Conservation (phyloP, 2,329 filamentous ascomycete genomes). For the Endocalyx cinctus region DNA sequence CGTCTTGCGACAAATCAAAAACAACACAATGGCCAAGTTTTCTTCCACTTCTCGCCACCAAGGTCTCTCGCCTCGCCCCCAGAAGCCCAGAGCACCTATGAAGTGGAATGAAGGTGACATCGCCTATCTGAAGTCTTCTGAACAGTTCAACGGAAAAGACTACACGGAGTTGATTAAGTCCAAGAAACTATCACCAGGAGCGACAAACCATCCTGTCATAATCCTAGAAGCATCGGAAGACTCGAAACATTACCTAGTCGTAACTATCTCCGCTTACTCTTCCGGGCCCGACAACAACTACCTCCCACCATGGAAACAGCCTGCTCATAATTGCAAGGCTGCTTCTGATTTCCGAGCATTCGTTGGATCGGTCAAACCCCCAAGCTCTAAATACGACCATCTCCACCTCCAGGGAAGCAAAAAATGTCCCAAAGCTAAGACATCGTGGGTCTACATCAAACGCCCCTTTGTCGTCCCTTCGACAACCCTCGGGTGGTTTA, state of each 20-base stretch:
- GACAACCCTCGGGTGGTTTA: conserved; percentile 15
- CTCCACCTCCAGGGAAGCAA: conserved; percentile 21
- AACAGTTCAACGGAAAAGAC: conserved; percentile 12
- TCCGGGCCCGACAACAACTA: conserved; percentile 16
- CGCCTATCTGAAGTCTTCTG: conserved; percentile 21
- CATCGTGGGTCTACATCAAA: conserved; percentile 21
- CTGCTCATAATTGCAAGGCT: conserved; percentile 16
- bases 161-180: conserved; percentile 11
- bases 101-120: conserved; percentile 23
- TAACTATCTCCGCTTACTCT: conserved; percentile 29
- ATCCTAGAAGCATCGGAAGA: conserved; percentile 19
- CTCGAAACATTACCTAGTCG: conserved; percentile 19
- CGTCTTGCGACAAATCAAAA: too few relatives aligned
- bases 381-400: conserved; percentile 1
- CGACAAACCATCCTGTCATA: conserved; percentile 30
- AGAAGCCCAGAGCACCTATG: too few relatives aligned
- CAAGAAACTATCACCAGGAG: conserved; percentile 12
- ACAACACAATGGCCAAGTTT: too few relatives aligned
- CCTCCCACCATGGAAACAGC: conserved; percentile 27
- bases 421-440: conserved; percentile 19
- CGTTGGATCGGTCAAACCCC: conserved; percentile 18
- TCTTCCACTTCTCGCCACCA: too few relatives aligned
- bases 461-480: conserved; percentile 15
- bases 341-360: conserved; percentile 27
- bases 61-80: too few relatives aligned